A percentile compares a stretch with the other conserved stretches of the same genome.
Evolutionary conservation across 768 basidiomycete species (phyloP).

Genomic region (Mycena polygramma): DNA sequence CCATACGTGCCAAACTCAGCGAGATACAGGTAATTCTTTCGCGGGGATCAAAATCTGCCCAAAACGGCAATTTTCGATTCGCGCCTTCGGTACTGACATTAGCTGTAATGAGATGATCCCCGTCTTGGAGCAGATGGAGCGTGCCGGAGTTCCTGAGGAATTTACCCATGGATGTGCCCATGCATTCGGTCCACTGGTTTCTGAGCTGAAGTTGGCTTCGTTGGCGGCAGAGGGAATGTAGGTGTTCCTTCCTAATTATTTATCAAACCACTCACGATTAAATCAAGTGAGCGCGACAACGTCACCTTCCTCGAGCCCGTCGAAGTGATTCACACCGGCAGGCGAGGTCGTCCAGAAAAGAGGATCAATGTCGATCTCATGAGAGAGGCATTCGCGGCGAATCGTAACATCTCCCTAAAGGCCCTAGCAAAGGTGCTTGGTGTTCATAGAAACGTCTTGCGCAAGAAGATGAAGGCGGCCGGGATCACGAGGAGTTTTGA

Average conservation of each 20-base stretch:
- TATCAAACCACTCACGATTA: background rate
- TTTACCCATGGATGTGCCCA: slow-evolving; percentile 24
- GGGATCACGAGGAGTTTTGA: slow-evolving; percentile 5
- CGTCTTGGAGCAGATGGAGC: slow-evolving; percentile 34
- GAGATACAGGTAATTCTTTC: too few species aligned
- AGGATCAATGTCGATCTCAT: slow-evolving; percentile 24
- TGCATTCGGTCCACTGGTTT: slow-evolving; percentile 21
- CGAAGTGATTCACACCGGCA: background rate
- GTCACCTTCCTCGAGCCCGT: slow-evolving; percentile 12
- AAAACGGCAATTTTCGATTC: too few species aligned
- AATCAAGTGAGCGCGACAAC: slow-evolving; percentile 1
- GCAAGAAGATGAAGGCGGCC: slow-evolving; percentile 6
- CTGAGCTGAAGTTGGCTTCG: slow-evolving; percentile 6
- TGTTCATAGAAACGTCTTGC: slow-evolving; percentile 1
- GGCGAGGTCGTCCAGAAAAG: slow-evolving; percentile 32
- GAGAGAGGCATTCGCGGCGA: slow-evolving; percentile 22
- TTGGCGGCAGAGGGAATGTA: slow-evolving; percentile 14
- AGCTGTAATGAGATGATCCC: slow-evolving; percentile 21
- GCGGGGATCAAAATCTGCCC: too few species aligned
- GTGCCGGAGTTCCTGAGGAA: background rate
- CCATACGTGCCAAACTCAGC: too few species aligned
- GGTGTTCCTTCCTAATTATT: background rate
- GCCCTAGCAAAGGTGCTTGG: slow-evolving; percentile 5
- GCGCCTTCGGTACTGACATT: too few species aligned
- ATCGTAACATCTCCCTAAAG: slow-evolving; percentile 19